These are phyloP conservation scores for Acrodontium crateriforme DNA, from an alignment of 2,329 filamentous ascomycete species.

Conservation along the genomic window DNA sequence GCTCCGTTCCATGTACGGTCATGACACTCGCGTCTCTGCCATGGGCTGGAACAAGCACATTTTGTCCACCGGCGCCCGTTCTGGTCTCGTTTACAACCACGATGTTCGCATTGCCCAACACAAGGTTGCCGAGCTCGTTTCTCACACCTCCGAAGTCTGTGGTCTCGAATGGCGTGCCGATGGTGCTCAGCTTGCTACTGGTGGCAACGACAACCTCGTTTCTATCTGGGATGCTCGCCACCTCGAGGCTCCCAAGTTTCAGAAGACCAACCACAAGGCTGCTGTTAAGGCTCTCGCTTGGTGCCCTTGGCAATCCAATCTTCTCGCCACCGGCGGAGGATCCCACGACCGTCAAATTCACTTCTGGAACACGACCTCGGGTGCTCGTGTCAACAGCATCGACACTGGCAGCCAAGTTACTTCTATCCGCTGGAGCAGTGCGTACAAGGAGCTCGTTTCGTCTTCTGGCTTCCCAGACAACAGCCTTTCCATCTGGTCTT, in stretches of 20 bases:
- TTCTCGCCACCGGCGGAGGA: slow-evolving; percentile 89
- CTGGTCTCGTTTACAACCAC: slow-evolving; percentile 93
- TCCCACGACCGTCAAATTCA: slow-evolving; percentile 97
- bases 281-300: slow-evolving; percentile 96
- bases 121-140: slow-evolving; percentile 94
- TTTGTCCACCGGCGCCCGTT: slow-evolving; percentile 85
- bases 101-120: slow-evolving; percentile 95
- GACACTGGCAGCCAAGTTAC: slow-evolving; percentile 97
- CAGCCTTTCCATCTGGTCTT: slow-evolving; percentile 97
- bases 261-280: slow-evolving; percentile 98
- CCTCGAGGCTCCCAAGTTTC: slow-evolving; percentile 88
- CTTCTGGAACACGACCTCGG: slow-evolving; percentile 99
- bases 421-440: slow-evolving; percentile 86
- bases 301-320: slow-evolving; percentile 98
- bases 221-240: slow-evolving; percentile 98
- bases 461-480: slow-evolving; percentile 99
- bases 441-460: slow-evolving; percentile 96
- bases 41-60: slow-evolving; percentile 99
- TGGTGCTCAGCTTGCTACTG: slow-evolving; percentile 89
- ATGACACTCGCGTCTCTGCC: slow-evolving; percentile 89
- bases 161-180: slow-evolving; percentile 96
- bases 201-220: slow-evolving; percentile 97
- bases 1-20: slow-evolving; percentile 96
- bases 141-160: slow-evolving; percentile 94
- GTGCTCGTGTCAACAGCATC: slow-evolving; percentile 96